These are phyloP conservation scores for Aspergillus chevalieri DNA, from an alignment of 2,329 filamentous ascomycete species.

Conservation along the genomic window DNA sequence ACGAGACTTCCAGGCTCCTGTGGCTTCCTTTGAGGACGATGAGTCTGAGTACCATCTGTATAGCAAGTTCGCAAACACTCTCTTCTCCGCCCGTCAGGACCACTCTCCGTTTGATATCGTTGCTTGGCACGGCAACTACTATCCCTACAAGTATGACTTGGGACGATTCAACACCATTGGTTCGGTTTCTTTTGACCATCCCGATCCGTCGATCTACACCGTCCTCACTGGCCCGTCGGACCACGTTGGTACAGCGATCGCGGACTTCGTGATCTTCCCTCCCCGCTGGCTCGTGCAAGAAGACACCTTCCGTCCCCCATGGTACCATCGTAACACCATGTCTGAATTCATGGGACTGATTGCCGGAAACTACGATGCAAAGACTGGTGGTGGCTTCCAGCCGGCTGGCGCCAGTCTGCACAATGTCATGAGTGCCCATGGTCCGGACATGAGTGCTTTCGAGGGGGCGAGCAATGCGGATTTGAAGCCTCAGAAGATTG, in stretches of 20 bases:
- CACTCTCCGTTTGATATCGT: conserved; percentile 75
- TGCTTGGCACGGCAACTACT: conserved; percentile 74
- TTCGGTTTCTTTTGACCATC: conserved; percentile 68
- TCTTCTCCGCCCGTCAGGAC: conserved; percentile 59
- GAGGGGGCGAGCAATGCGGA: conserved; percentile 50
- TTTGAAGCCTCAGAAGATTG: conserved; percentile 51
- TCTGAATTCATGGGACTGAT: conserved; percentile 63
- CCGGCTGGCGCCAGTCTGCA: conserved; percentile 59
- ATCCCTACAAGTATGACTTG: conserved; percentile 76
- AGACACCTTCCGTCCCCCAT: conserved; percentile 55
- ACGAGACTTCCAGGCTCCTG: conserved; percentile 68
- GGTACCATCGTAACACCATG: conserved; percentile 62
- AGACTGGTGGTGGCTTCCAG: conserved; percentile 53
- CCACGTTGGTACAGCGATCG: conserved; percentile 56
- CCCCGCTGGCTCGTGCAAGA: conserved; percentile 59
- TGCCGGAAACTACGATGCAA: conserved; percentile 55
- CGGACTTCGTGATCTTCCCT: conserved; percentile 61
- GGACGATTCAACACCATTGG: conserved; percentile 71
- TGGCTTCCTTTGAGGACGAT: conserved; percentile 62
- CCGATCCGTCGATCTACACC: conserved; percentile 71
- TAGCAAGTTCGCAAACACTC: conserved; percentile 61
- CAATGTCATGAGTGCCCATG: conserved; percentile 67
- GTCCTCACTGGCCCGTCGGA: conserved; percentile 55
- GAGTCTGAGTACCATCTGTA: conserved; percentile 51
- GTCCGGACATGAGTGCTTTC: conserved; percentile 52